A percentile compares a stretch with the other conserved stretches of the same genome.
phyloP scores from a whole-genome alignment of 1,284 basidiomycete genomes.

The Fomes fomentarius region DNA sequence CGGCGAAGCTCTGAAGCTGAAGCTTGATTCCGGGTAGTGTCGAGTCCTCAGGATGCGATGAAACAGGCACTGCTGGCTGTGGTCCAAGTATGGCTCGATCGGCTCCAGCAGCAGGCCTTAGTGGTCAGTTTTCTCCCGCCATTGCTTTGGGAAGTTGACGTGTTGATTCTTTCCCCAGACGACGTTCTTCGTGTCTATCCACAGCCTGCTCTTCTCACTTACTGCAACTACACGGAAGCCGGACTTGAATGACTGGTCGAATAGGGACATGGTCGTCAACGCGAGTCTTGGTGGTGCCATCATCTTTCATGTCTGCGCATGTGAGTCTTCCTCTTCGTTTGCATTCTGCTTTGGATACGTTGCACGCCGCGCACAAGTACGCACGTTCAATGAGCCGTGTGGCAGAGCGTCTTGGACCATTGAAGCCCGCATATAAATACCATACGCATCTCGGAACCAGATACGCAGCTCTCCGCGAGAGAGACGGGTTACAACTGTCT shows the following conservation, averaged over 20 bases:
- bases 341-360: neutral
- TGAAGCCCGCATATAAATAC: too few relatives aligned
- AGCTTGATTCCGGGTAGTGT: too few relatives aligned
- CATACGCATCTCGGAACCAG: too few relatives aligned
- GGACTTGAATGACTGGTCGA: constrained; percentile 18
- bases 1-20: too few relatives aligned
- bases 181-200: constrained; percentile 42
- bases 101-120: constrained; percentile 35
- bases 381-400: neutral
- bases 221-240: constrained; percentile 24
- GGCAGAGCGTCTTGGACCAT: neutral
- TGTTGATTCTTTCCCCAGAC: constrained; percentile 28
- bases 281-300: constrained; percentile 39
- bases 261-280: constrained; percentile 29
- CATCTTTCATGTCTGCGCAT: constrained; percentile 40
- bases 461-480: too few relatives aligned
- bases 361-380: neutral
- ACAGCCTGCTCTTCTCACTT: constrained; percentile 37
- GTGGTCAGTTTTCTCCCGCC: constrained; percentile 26
- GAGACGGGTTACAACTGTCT: too few relatives aligned
- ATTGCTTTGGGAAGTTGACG: neutral
- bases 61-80: constrained; percentile 31
- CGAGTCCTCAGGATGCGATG: constrained; percentile 19
- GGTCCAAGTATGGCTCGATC: constrained; percentile 35
- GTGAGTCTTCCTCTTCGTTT: constrained; percentile 24